Base-by-base conservation (phyloP, 75 land plant species). In the Picea sitchensis region DNA sequence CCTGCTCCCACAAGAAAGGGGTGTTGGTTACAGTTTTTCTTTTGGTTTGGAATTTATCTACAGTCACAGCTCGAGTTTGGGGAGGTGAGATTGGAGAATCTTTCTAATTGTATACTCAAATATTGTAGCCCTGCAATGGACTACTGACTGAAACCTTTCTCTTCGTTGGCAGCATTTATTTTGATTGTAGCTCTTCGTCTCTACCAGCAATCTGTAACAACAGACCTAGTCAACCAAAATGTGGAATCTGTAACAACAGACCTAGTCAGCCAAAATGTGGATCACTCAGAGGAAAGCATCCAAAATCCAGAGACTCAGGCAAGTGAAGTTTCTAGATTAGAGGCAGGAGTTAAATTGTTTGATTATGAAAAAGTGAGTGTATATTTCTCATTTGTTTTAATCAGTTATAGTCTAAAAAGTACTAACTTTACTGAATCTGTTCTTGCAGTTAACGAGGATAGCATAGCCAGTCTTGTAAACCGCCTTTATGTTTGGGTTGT, bases 1-100 rank as follows among this genome's bases (percentile, higher is more conserved):
- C 90, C 18, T 95, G 91, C 84, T 77, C 93, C 61, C 94, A 95
- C 80, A 95, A 95, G 83, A 95, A 95, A 63, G 92, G 84, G 11
- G 87, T 84, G 2, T 81, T 84, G 4, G 73, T 79, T 32, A 88
- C 82, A 32, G 76, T 87, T 58, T 91, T 93, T 76, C 83, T 86
- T 54, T 51, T 95, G 8, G 78, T 88, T 14, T 93, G 96, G 98
- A 95, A 93, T 62, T 26, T 89, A 11, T 89, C 89, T 23, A 89
- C 95, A 4, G 77, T 85, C 1, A 79, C 90, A 34, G 88, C 95
- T 67, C 90, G 98, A 5, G 57, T 93, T 59, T 95, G 95, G 93
- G 91, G 90, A 59, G 91, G 95, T 95, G 79, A 82, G 82, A 17
- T 30, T 75, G 20, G 58, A 31, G 18, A 75, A 56, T 73, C 58